Evolutionary conservation across 1,139 yeast genomes (phyloP).

Genomic region (Zhuliangozyma blackwelliae): DNA sequence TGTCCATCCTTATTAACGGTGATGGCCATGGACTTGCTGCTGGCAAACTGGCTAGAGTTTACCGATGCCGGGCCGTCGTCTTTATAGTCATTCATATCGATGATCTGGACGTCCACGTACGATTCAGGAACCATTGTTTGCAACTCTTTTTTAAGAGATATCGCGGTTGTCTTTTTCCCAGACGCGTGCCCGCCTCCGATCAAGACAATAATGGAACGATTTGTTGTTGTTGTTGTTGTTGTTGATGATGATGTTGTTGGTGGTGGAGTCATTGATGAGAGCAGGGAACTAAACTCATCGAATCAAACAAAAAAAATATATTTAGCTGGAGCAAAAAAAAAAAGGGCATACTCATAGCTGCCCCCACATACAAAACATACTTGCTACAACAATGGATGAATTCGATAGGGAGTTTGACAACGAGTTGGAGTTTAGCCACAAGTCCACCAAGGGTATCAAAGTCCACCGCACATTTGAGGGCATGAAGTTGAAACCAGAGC

Average conservation of each 20-base stretch:
- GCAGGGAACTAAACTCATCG: not conserved
- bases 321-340: not conserved
- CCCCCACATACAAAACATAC: not conserved
- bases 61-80: conserved; percentile 10
- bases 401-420: conserved; percentile 58
- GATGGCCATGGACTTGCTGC: conserved; percentile 29
- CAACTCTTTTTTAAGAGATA: conserved; percentile 27
- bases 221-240: not conserved
- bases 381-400: conserved; percentile 18
- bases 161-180: conserved; percentile 49
- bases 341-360: not conserved
- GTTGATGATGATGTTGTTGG: conserved; percentile 3
- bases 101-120: conserved; percentile 26
- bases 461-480: conserved; percentile 69
- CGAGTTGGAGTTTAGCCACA: conserved; percentile 50
- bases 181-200: conserved; percentile 78
- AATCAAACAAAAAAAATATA: not conserved
- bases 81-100: conserved; percentile 36
- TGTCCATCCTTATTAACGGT: conserved; percentile 19
- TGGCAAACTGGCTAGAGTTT: conserved; percentile 14
- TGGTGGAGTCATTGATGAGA: not conserved
- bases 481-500: conserved; percentile 69
- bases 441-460: conserved; percentile 57
- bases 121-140: conserved; percentile 14
- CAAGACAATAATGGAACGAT: conserved; percentile 39